These are phyloP conservation scores for Euphorbia pulcherrima DNA, from an alignment of 345 rosid species.

Conservation along the genomic window DNA sequence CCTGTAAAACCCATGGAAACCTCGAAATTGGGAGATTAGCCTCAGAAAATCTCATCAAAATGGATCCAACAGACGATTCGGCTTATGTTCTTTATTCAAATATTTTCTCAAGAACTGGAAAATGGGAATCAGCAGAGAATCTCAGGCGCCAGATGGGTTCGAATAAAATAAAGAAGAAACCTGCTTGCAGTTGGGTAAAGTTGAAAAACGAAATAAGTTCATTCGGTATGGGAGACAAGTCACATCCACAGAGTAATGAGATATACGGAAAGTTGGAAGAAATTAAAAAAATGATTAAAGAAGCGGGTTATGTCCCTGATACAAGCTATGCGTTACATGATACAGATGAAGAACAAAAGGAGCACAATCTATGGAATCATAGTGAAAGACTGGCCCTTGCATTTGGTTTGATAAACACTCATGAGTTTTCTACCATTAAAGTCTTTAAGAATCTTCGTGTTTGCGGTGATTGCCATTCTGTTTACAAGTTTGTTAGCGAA, in stretches of 20 bases:
- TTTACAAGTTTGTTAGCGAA: constrained; percentile 67
- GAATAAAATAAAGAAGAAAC: constrained; percentile 65
- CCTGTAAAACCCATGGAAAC: constrained; percentile 73
- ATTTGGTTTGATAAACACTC: constrained; percentile 53
- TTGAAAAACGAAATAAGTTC: constrained; percentile 50
- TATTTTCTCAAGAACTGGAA: constrained; percentile 74
- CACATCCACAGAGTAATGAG: constrained; percentile 50
- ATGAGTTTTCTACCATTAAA: constrained; percentile 53
- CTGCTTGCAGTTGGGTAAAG: constrained; percentile 94
- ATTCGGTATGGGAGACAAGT: constrained; percentile 72
- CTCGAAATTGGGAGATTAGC: constrained; percentile 70
- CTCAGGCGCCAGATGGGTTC: constrained; percentile 72
- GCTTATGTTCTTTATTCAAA: constrained; percentile 81
- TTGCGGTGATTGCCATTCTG: constrained; percentile 77
- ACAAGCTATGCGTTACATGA: constrained; percentile 78
- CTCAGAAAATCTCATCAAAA: constrained; percentile 49
- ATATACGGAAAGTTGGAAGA: constrained; percentile 71
- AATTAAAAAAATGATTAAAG: constrained; percentile 67
- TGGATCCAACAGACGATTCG: constrained; percentile 75
- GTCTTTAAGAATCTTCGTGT: constrained; percentile 84
- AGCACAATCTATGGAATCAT: constrained; percentile 82
- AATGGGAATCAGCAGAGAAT: constrained; percentile 69
- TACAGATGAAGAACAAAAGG: constrained; percentile 90
- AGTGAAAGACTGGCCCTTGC: constrained; percentile 91
- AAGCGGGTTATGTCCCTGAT: constrained; percentile 75